Evolutionary conservation across 1,139 yeast species (phyloP).

Genomic region (Wickerhamiella pararugosa): DNA sequence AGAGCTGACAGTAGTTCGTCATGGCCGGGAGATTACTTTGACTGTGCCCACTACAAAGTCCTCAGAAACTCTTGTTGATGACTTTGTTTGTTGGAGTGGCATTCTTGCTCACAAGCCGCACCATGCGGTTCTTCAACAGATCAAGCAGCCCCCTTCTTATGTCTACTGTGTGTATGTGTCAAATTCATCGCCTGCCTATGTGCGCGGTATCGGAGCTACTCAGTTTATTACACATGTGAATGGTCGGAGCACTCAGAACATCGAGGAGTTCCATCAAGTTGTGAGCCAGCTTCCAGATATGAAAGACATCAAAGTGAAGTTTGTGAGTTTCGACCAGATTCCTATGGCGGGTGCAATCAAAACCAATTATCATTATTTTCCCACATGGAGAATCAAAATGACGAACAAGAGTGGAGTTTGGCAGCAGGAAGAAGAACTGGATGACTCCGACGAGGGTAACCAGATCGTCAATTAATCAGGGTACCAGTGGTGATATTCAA

Average conservation of each 20-base stretch:
- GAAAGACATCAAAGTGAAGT: slow-evolving; percentile 64
- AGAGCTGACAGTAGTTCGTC: slow-evolving; percentile 51
- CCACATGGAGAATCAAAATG: slow-evolving; percentile 31
- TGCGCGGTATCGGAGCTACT: slow-evolving; percentile 65
- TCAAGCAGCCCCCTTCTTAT: slow-evolving; percentile 63
- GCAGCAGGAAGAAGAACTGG: too few relatives aligned
- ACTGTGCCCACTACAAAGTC: slow-evolving; percentile 49
- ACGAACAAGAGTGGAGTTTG: too few relatives aligned
- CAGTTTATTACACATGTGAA: slow-evolving; percentile 83
- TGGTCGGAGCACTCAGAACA: slow-evolving; percentile 54
- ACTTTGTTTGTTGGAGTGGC: slow-evolving; percentile 70
- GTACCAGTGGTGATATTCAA: too few relatives aligned
- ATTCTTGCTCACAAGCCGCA: slow-evolving; percentile 53
- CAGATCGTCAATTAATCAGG: too few relatives aligned
- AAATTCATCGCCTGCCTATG: slow-evolving; percentile 75
- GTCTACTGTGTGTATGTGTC: slow-evolving; percentile 63
- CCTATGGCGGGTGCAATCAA: slow-evolving; percentile 77
- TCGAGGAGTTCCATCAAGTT: slow-evolving; percentile 48
- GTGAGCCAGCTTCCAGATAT: slow-evolving; percentile 59
- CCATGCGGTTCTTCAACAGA: slow-evolving; percentile 60
- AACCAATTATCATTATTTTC: slow-evolving; percentile 84
- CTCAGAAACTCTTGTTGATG: slow-evolving; percentile 43
- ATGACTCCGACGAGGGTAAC: too few relatives aligned
- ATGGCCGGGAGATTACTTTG: slow-evolving; percentile 38
- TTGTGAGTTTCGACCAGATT: slow-evolving; percentile 71